These are phyloP conservation scores for Prunella vulgaris DNA, from an alignment of 257 asterid genomes.

Conservation along the genomic window DNA sequence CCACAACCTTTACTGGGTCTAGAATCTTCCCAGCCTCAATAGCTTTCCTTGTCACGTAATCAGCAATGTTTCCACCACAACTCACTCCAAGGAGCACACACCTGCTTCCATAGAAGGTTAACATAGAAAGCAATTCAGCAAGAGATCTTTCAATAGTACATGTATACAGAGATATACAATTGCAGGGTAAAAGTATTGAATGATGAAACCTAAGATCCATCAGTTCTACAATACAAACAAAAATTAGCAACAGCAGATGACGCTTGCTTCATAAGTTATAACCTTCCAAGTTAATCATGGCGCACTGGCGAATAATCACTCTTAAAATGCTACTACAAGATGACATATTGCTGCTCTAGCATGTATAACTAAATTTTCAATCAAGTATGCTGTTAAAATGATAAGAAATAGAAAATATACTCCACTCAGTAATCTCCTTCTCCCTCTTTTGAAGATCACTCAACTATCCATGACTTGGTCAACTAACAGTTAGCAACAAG, in stretches of 20 bases:
- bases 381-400: neutral
- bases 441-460: neutral
- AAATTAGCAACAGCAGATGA: neutral
- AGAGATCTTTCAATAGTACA: neutral
- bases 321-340: neutral
- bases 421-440: neutral
- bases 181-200: neutral
- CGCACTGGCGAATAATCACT: neutral
- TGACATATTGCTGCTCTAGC: slow-evolving; percentile 5
- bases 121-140: slow-evolving; percentile 11
- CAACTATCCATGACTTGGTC: neutral
- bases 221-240: neutral
- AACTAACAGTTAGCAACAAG: neutral
- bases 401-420: neutral
- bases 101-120: slow-evolving; percentile 35
- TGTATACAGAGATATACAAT: neutral
- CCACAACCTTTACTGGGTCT: slow-evolving; percentile 93
- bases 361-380: neutral
- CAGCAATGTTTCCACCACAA: slow-evolving; percentile 91
- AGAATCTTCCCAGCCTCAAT: slow-evolving; percentile 70
- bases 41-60: slow-evolving; percentile 68
- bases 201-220: neutral
- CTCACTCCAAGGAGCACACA: slow-evolving; percentile 97
- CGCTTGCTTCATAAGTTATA: neutral
- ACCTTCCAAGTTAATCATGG: neutral